A percentile compares a stretch with the other conserved stretches of the same genome.
phyloP scores from a whole-genome alignment of 495 filamentous ascomycete genomes.

The Amniculicola lignicola region DNA sequence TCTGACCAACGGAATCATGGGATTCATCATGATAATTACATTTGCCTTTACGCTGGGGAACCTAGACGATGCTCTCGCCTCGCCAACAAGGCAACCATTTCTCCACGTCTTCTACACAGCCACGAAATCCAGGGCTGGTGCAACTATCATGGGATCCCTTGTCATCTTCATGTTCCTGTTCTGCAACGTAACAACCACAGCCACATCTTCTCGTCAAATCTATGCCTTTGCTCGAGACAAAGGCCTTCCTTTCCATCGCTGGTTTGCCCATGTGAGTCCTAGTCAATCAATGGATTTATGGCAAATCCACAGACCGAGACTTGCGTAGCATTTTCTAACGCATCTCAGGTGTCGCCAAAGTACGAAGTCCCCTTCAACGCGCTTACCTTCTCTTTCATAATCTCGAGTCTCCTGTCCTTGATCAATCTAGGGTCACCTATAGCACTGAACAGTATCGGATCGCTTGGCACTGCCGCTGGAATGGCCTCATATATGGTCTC shows the following conservation, averaged over 20 bases:
- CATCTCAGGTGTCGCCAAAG: constrained; percentile 43
- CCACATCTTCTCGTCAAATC: constrained; percentile 27
- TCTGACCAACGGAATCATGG: constrained; percentile 30
- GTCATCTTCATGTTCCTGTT: constrained; percentile 16
- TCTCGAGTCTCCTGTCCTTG: constrained; percentile 31
- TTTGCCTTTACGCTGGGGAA: constrained; percentile 26
- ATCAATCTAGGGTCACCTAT: constrained; percentile 47
- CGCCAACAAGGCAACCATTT: constrained; percentile 6
- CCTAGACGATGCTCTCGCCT: constrained; percentile 8
- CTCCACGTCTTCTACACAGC: constrained; percentile 26
- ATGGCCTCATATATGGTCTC: constrained; percentile 53
- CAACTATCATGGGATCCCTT: constrained; percentile 15
- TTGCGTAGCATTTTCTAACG: constrained; percentile 1
- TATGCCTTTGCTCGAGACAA: constrained; percentile 31
- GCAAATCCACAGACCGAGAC: no score
- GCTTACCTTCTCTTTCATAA: constrained; percentile 43
- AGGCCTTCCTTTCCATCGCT: background rate
- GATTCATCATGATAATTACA: constrained; percentile 33
- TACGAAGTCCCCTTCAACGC: constrained; percentile 55
- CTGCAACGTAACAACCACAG: constrained; percentile 5
- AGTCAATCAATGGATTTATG: no score
- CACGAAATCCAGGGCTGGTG: constrained; percentile 8
- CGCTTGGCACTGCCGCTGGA: constrained; percentile 47
- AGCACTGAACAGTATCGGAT: constrained; percentile 49
- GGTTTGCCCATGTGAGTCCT: constrained; percentile 33